These are phyloP conservation scores for Solanum appendiculatum DNA, from an alignment of 257 asterid genomes.

Conservation along the genomic window DNA sequence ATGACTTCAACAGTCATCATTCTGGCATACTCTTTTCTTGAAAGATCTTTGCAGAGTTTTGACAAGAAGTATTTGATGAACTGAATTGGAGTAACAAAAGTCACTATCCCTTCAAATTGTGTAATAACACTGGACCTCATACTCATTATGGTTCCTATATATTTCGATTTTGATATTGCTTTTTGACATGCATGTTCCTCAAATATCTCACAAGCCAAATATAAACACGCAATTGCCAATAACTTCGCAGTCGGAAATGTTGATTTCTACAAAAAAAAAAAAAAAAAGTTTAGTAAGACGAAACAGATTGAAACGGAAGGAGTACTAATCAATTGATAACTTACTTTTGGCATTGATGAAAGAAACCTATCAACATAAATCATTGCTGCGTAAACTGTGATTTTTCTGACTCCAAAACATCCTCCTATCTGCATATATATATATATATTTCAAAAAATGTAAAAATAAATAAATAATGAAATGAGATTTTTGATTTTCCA, in stretches of 20 bases:
- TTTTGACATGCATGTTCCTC: not conserved
- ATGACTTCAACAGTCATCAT: slow-evolving; percentile 20
- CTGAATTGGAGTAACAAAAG: not conserved
- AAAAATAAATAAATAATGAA: not conserved
- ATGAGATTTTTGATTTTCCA: not conserved
- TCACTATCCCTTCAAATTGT: not conserved
- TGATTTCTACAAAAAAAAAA: not conserved
- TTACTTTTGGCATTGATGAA: not conserved
- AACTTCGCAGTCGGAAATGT: too few relatives aligned
- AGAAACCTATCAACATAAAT: not conserved
- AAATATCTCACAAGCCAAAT: not conserved
- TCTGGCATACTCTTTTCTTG: not conserved
- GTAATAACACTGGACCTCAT: not conserved
- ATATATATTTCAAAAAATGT: not conserved
- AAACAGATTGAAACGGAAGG: not conserved
- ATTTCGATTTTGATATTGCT: not conserved
- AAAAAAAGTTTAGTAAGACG: not conserved
- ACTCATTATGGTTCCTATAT: not conserved
- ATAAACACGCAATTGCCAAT: not conserved
- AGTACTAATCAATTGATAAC: not conserved
- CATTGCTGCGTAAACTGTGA: not conserved
- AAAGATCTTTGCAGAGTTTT: slow-evolving; percentile 9
- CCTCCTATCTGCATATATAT: not conserved
- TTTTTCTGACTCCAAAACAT: not conserved
- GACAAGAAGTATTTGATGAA: slow-evolving; percentile 20